These are phyloP conservation scores for Dichotomocladium elegans DNA, from an alignment of 371 early-diverging fungal genomes.

Conservation along the genomic window DNA sequence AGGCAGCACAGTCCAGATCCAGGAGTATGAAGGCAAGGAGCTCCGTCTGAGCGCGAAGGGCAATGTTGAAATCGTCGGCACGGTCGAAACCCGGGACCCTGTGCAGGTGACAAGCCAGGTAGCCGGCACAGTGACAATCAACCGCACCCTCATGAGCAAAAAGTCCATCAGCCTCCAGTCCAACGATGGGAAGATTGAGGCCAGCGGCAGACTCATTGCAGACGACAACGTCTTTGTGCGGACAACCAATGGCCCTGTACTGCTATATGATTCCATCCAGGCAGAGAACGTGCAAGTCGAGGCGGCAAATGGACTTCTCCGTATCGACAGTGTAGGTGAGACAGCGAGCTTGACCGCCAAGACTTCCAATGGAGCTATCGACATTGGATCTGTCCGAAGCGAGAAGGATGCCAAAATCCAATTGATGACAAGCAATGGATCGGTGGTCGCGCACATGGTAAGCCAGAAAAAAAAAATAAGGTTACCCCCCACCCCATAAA, in stretches of 20 bases:
- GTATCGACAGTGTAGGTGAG: neutral
- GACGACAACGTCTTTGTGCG: slow-evolving; percentile 5
- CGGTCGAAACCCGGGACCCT: slow-evolving; percentile 1
- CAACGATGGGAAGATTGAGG: neutral
- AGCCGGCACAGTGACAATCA: neutral
- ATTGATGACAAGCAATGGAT: slow-evolving; percentile 9
- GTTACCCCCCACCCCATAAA: neutral
- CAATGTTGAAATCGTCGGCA: neutral
- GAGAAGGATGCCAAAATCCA: slow-evolving; percentile 4
- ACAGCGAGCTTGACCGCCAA: slow-evolving; percentile 2
- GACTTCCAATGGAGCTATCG: slow-evolving; percentile 19
- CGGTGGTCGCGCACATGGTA: slow-evolving; percentile 13
- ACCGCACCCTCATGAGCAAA: neutral
- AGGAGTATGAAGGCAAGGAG: slow-evolving; percentile 5
- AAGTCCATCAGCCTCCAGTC: slow-evolving; percentile 3
- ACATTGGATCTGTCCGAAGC: neutral
- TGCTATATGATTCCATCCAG: neutral
- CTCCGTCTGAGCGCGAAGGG: slow-evolving; percentile 10
- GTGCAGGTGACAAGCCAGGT: slow-evolving; percentile 14
- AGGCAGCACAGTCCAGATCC: slow-evolving; percentile 2
- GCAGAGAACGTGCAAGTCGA: slow-evolving; percentile 1
- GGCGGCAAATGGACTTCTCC: slow-evolving; percentile 7
- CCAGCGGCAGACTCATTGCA: slow-evolving; percentile 1
- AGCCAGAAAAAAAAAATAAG: neutral
- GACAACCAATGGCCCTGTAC: slow-evolving; percentile 13